Conservation (phyloP, 1,139 yeast genomes). For the Sugiyamaella paludigena region DNA sequence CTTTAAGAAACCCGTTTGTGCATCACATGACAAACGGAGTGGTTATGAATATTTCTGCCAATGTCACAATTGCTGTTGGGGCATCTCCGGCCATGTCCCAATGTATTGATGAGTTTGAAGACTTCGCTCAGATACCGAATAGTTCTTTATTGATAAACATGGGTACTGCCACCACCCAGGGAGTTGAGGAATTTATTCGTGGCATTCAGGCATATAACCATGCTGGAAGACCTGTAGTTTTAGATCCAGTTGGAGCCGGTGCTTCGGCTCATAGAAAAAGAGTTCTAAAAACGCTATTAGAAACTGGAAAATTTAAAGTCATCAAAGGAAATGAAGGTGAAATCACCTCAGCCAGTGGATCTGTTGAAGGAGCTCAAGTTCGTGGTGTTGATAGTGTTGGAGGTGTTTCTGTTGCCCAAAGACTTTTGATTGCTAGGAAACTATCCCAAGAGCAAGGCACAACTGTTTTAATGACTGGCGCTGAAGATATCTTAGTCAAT, state of each 20-base stretch:
- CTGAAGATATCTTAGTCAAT: constrained; percentile 48
- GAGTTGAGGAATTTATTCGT: constrained; percentile 45
- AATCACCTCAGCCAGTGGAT: constrained; percentile 50
- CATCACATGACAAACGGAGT: constrained; percentile 90
- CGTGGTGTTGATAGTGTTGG: constrained; percentile 52
- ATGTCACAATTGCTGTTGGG: constrained; percentile 81
- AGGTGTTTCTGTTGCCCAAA: constrained; percentile 34
- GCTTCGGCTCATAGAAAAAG: constrained; percentile 62
- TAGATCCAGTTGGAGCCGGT: constrained; percentile 93
- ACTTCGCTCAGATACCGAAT: constrained; percentile 55
- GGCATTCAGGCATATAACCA: constrained; percentile 63
- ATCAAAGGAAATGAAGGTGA: constrained; percentile 91
- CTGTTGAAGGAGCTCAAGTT: constrained; percentile 45
- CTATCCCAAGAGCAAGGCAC: constrained; percentile 57
- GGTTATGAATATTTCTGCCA: constrained; percentile 87
- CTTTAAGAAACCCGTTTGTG: constrained; percentile 52
- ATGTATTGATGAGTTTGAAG: constrained; percentile 61
- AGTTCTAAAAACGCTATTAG: constrained; percentile 50
- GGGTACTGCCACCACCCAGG: constrained; percentile 61
- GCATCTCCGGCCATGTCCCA: constrained; percentile 95
- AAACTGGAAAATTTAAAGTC: constrained; percentile 60
- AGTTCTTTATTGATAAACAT: constrained; percentile 66
- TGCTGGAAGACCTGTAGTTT: constrained; percentile 59
- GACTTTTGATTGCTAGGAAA: constrained; percentile 39
- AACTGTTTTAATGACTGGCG: constrained; percentile 73